These are phyloP conservation scores for Wallacemonas sp. DNA, from an alignment of 208 protist species.

Conservation along the genomic window DNA sequence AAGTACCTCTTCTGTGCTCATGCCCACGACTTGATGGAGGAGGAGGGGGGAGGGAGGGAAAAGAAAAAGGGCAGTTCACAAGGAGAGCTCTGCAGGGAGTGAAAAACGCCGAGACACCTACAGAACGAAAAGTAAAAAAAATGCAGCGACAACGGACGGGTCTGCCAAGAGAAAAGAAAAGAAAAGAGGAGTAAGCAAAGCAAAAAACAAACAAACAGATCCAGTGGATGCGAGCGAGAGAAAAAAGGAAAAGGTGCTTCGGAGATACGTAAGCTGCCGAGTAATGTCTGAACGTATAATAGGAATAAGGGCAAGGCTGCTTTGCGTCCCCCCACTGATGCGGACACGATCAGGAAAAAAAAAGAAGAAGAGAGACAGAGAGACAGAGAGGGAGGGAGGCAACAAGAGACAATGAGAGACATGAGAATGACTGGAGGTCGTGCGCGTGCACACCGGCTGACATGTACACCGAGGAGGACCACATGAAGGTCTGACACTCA, in stretches of 20 bases:
- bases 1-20: no score
- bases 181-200: not conserved
- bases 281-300: no score
- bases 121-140: slow-evolving; percentile 7
- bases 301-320: no score
- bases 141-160: not conserved
- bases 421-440: no score
- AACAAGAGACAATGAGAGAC: no score
- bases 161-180: slow-evolving; percentile 8
- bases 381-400: not conserved
- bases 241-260: slow-evolving; percentile 1
- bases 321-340: not conserved
- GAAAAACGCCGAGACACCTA: slow-evolving; percentile 7
- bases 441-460: no score
- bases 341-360: not conserved
- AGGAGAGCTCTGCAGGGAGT: no score
- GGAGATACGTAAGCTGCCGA: no score
- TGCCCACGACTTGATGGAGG: no score
- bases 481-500: no score
- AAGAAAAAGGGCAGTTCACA: not conserved
- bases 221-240: no score
- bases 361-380: slow-evolving; percentile 1
- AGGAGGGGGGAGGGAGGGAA: not conserved
- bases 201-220: slow-evolving; percentile 4
- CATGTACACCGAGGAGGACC: no score